Evolutionary conservation across 257 asterid genomes (phyloP), one percentile per base, ranked within the genome.

Genomic region (Paulownia fortunei): DNA sequence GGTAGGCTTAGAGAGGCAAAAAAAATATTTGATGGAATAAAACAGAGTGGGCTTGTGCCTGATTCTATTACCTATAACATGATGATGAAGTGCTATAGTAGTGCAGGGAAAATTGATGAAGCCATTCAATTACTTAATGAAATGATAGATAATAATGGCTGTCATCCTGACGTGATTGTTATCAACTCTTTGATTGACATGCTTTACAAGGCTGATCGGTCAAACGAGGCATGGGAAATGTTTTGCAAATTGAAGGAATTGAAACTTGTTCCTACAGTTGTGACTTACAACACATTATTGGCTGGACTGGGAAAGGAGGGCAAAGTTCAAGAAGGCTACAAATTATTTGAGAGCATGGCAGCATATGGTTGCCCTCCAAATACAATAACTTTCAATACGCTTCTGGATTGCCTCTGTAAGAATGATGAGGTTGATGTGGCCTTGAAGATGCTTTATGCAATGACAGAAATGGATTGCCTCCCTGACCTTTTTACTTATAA

Each of bases 291-390:
- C 85, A 94, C 98, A 2, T 77, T 95, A 63, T 86, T 95, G 83
- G 92, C 98, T 86, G 99, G 99, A 76, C 69, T 95, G 72, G 88
- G 94, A 8, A 95, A 90, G 86, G 96, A 91, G 85, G 98, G 99
- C 52, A 87, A 85, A 80, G 87, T 87, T 78, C 84, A 78, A 81
- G 96, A 90, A 79, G 91, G 96, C 76, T 81, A 80, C 65, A 82
- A 89, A 68, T 84, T 95, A 74, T 91, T 95, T 51, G 87, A 86
- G 77, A 87, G 84, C 88, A 95, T 95, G 99, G 72, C 68, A 24
- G 85, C 68, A 32, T 76, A 68, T 46, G 94, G 97, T 26, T 91
- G 97, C 80, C 86, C 87, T 71, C 98, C 98, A 0, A 91, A 92
- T 84, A 92, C 97, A 8, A 87, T 92, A 76, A 92, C 96, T 65